These are phyloP conservation scores for Colletotrichum tropicicola DNA, from an alignment of 2,329 filamentous ascomycete species.

Conservation along the genomic window DNA sequence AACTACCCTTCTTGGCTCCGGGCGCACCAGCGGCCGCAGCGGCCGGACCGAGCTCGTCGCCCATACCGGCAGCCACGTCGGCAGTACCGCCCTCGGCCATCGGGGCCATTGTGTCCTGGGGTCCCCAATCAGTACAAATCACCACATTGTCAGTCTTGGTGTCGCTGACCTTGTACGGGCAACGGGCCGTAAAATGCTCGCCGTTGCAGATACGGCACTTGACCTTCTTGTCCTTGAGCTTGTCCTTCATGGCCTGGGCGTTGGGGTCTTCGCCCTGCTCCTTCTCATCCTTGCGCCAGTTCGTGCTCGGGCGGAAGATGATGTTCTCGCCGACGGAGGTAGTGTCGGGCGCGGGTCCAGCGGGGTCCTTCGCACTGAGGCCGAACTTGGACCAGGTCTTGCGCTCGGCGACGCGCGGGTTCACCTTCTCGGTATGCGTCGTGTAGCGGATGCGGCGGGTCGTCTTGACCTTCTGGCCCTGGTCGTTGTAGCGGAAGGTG, in stretches of 20 bases:
- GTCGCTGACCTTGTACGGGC: constrained; percentile 81
- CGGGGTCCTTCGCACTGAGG: constrained; percentile 82
- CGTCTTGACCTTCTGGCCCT: constrained; percentile 95
- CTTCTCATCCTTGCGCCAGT: constrained; percentile 92
- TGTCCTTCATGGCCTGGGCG: constrained; percentile 78
- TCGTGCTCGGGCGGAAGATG: constrained; percentile 89
- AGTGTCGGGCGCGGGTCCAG: constrained; percentile 87
- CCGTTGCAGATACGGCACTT: constrained; percentile 99
- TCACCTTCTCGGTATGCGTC: constrained; percentile 90
- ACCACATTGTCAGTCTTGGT: background rate
- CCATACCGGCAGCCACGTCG: constrained; percentile 65
- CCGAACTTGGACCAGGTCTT: constrained; percentile 96
- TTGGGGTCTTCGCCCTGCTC: constrained; percentile 80
- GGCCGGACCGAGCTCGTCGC: constrained; percentile 55
- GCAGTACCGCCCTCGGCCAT: constrained; percentile 63
- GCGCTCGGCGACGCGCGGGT: constrained; percentile 95
- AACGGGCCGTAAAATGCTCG: constrained; percentile 98
- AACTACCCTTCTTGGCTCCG: constrained; percentile 79
- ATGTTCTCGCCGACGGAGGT: constrained; percentile 98
- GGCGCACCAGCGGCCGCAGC: constrained; percentile 68
- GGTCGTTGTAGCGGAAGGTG: constrained; percentile 89
- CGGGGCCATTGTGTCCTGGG: constrained; percentile 92
- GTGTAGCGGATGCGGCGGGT: constrained; percentile 95
- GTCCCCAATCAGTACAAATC: background rate
- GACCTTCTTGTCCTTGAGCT: constrained; percentile 98